Base-by-base conservation (phyloP, 2,329 filamentous ascomycete genomes). In the Plectosphaerella plurivora region DNA sequence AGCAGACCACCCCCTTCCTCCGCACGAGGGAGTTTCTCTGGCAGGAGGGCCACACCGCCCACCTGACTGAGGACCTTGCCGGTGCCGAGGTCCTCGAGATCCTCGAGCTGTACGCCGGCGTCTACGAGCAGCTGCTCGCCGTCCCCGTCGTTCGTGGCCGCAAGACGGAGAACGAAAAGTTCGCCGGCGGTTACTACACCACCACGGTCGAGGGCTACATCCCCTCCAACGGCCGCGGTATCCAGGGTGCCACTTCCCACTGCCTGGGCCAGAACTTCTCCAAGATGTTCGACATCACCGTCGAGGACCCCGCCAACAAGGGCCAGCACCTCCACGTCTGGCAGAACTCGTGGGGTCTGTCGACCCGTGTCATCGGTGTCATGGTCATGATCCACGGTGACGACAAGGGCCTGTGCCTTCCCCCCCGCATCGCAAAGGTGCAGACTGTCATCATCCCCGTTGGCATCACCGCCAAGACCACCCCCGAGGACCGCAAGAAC, bases 301-400 rank as follows among this genome's bases (percentile, higher is more conserved):
- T 99, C 28, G 93, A 99, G 71, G 92, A 99, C 66, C 94, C 94
- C 22, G 77, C 79, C 55, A 81, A 94, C 69, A 88, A 89, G 73
- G 88, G 89, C 59, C 81, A 86, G 61, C 86, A 91, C 64, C 76
- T 97, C 52, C 77, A 93, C 66, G 92, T 97, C 53, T 97, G 93
- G 92, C 94, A 99, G 71, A 99, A 99, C 78, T 97, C 91, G 14
- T 99, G 94, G 94, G 94, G 94, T 73, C 83, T 99, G 55, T 97
- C 93, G 1, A 99, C 94, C 51, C 91, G 94, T 68, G 91, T 93
- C 53, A 96, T 99, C 60, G 95, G 94, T 75, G 91, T 97, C 69
- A 97, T 97, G 93, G 89, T 97, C 65, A 94, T 99, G 85, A 91
- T 96, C 55, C 94, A 99, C 73, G 88, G 91, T 64, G 94, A 99